Evolutionary conservation across 805 yeast species (phyloP).

Genomic region (Yarrowia alimentaria): DNA sequence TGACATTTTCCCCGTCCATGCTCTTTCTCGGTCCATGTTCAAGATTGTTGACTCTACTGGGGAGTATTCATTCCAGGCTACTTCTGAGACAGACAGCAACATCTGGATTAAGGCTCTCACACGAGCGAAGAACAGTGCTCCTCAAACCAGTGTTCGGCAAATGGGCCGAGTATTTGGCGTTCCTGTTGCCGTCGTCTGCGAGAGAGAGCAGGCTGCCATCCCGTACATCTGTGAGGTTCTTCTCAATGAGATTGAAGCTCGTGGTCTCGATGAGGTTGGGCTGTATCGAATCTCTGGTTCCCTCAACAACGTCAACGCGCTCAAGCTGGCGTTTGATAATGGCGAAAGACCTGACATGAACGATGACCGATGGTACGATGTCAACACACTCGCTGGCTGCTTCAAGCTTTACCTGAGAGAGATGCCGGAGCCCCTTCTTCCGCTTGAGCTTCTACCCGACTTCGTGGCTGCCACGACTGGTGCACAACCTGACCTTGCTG

Average conservation of each 20-base stretch:
- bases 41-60: conserved; percentile 48
- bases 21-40: conserved; percentile 38
- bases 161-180: conserved; percentile 74
- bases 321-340: conserved; percentile 56
- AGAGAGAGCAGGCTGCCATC: conserved; percentile 57
- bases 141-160: conserved; percentile 29
- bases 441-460: conserved; percentile 60
- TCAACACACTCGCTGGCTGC: conserved; percentile 84
- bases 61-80: conserved; percentile 67
- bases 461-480: conserved; percentile 44
- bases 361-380: conserved; percentile 66
- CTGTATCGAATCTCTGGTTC: conserved; percentile 75
- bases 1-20: conserved; percentile 24
- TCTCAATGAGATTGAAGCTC: conserved; percentile 72
- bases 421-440: conserved; percentile 77
- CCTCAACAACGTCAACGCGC: conserved; percentile 53
- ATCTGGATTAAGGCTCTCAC: conserved; percentile 61
- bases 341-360: conserved; percentile 47
- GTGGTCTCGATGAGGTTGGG: conserved; percentile 89
- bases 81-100: conserved; percentile 57
- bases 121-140: conserved; percentile 35
- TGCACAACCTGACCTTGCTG: conserved; percentile 29
- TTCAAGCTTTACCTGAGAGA: conserved; percentile 82
- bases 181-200: conserved; percentile 74
- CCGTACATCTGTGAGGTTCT: conserved; percentile 69